Evolutionary conservation across 768 basidiomycete species (phyloP), one percentile per base, ranked within the genome.

Genomic region (Fomitopsis serialis): DNA sequence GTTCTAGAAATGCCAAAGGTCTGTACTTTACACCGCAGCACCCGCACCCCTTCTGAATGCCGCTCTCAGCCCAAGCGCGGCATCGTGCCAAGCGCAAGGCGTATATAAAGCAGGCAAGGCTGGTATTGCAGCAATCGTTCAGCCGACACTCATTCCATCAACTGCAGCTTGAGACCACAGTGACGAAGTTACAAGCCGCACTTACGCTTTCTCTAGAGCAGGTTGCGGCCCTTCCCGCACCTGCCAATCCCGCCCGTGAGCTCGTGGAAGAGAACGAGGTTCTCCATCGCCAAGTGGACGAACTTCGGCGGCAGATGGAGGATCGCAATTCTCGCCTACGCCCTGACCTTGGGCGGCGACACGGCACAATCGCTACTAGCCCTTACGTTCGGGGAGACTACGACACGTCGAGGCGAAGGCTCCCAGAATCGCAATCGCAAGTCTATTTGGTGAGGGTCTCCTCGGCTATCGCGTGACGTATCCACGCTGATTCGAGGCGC

Each of bases 21-120:
- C 48, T 25, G 22, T 48, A 17, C 34, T 22, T 2, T 9, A 42
- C 8, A 22, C 32, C 13, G 32, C 4, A 17, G 3, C 42, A 24
- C 45, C 4, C 50, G 13, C 44, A 22, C 42, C 50, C 32, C 42
- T 54, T 34, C 10, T 32, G 9, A 12, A 10, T 34, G 21, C 17
- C 35, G 21, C 11, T 23, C n/a, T 44, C 42, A 70, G 91, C 91
- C 10, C 91, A 93, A 73, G 91, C 91, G 34, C 76, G 91, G 62
- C 91, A 93, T 76, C 83, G 91, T 56, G 91, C 90, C 67, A 93
- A 93, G 70, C 80, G 91, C 71, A 93, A 93, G 74, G 91, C 91
- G 11, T 93, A 93, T 75, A 92, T 93, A 65, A 89, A 92, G 61
- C 88, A 91, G 79, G 90, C 89, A 50, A 22, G 60, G 36, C 44